Percentiles rank a stretch among this genome's conserved stretches.
Conservation (phyloP, 139 green algal genomes). For the Nannochloris sp. region DNA sequence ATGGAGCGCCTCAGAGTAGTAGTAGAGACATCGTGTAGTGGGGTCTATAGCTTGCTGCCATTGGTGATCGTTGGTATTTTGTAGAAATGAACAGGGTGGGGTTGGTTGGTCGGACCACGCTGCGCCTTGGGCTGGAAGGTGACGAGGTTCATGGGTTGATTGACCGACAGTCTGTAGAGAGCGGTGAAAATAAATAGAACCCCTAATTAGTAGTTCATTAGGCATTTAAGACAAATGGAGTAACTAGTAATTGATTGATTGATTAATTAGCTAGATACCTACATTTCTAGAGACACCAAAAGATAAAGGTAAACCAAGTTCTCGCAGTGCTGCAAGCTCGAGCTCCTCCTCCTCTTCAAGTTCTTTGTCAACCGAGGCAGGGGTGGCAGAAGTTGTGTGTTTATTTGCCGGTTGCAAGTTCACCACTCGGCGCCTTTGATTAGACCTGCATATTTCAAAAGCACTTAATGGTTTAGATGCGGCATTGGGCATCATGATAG, state of each 20-base stretch:
- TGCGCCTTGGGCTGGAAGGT: too few relatives aligned
- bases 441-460: not conserved
- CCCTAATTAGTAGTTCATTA: too few relatives aligned
- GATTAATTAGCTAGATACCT: too few relatives aligned
- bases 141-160: too few relatives aligned
- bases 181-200: too few relatives aligned
- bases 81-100: not conserved
- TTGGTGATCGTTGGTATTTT: not conserved
- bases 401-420: too few relatives aligned
- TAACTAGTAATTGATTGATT: too few relatives aligned
- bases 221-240: too few relatives aligned
- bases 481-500: too few relatives aligned
- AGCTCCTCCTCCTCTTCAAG: not conserved
- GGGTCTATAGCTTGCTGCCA: slow-evolving; percentile 34
- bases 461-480: not conserved
- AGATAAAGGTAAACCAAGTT: slow-evolving; percentile 8
- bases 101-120: not conserved
- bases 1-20: slow-evolving; percentile 21
- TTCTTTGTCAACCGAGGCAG: not conserved
- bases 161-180: too few relatives aligned
- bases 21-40: slow-evolving; percentile 10
- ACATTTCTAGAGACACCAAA: too few relatives aligned
- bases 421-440: not conserved
- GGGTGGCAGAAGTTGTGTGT: not conserved
- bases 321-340: not conserved